A percentile compares a stretch with the other conserved stretches of the same genome.
phyloP scores from a whole-genome alignment of 768 basidiomycete species.

The Tulasnella sp. region DNA sequence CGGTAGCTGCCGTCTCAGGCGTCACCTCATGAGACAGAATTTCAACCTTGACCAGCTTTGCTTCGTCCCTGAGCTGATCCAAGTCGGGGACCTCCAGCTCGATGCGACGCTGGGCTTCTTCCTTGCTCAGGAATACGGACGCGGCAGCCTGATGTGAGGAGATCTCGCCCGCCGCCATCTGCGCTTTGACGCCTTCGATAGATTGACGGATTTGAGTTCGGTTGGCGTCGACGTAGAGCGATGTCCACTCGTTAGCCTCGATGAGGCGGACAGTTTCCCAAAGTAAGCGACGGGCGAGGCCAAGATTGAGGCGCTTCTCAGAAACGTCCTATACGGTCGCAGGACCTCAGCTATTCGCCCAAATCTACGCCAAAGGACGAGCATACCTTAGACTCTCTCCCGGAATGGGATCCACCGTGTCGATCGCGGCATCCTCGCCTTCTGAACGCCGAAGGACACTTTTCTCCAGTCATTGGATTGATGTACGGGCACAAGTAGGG shows the following conservation, averaged over 20 bases:
- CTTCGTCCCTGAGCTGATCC: constrained; percentile 4
- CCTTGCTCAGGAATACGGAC: constrained; percentile 21
- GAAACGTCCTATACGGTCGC: constrained; percentile 22
- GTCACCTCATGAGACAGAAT: constrained; percentile 2
- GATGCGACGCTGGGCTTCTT: constrained; percentile 18
- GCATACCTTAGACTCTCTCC: constrained; percentile 31
- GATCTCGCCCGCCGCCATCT: constrained; percentile 30
- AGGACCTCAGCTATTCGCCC: background rate
- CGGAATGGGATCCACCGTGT: constrained; percentile 31
- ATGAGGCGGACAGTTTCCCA: constrained; percentile 31
- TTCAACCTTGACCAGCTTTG: constrained; percentile 10
- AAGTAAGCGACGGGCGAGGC: constrained; percentile 30
- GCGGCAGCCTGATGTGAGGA: constrained; percentile 31
- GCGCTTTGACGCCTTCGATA: constrained; percentile 8
- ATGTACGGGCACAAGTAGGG: constrained; percentile 24
- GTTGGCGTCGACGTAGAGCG: constrained; percentile 21
- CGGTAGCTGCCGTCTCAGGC: background rate
- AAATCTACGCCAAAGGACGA: background rate
- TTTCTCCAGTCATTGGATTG: constrained; percentile 11
- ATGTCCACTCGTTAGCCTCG: constrained; percentile 29
- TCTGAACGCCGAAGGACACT: constrained; percentile 19
- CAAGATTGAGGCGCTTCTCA: constrained; percentile 4
- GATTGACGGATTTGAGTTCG: background rate
- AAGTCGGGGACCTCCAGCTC: constrained; percentile 22
- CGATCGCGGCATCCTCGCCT: constrained; percentile 33